Evolutionary conservation across 2,329 filamentous ascomycete genomes (phyloP), one percentile per base, ranked within the genome.

Genomic region (Hypoxylon sp.): DNA sequence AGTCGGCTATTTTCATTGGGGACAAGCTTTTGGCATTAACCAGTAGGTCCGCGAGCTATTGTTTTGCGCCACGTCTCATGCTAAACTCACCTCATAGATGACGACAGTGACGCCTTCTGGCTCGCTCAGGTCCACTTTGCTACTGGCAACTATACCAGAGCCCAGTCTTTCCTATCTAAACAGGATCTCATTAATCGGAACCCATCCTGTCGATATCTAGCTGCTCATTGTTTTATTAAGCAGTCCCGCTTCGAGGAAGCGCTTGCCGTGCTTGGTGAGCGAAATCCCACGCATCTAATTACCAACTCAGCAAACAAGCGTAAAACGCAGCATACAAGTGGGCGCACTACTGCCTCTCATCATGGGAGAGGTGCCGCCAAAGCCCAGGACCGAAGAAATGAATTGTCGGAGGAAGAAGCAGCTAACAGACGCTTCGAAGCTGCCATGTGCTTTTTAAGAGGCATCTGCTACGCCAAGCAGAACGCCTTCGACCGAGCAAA

Each of bases 71-170:
- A 57, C 41, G 32, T 36, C 32, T 51, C 45, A 55, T 66, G 38
- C 65, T 75, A 38, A 72, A 61, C 50, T 59, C 50, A 6, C 65
- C 57, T 61, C 38, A 45, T 72, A 98, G 96, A 94, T 76, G 92
- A 95, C 79, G 94, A 97, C 76, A 91, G 93, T 71, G 96, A 99
- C 79, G 95, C 94, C 43, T 97, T 97, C 78, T 98, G 94, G 91
- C 90, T 99, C 46, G 96, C 96, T n/a, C 95, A 98, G 81, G 93
- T 97, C 38, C 95, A 99, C 81, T 99, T 98, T 82, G 92, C 91
- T 56, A 96, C 93, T 52, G 94, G 93, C 74, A 97, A 98, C 83
- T 98, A 97, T 80, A 96, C 92, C 7, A 92, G 96, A 75, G 94
- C 96, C 2, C 91, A 97, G 75, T 88, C 93, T 23, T 92, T 98